These are phyloP conservation scores for Lasiodiplodia gonubiensis DNA, from an alignment of 2,329 filamentous ascomycete genomes.

Conservation along the genomic window DNA sequence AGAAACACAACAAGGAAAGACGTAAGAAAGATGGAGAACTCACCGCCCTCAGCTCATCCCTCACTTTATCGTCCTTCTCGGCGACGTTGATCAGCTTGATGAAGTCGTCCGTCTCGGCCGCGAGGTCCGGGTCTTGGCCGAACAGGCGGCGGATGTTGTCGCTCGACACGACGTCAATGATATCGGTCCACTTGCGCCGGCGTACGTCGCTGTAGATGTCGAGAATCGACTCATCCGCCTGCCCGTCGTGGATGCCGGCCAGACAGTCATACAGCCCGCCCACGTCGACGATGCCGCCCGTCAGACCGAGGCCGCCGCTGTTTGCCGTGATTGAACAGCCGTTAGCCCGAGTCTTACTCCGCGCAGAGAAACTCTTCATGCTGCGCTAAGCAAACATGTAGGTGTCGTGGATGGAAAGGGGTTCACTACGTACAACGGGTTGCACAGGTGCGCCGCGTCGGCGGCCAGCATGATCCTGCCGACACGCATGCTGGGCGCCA, in stretches of 20 bases:
- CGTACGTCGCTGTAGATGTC: slow-evolving; percentile 44
- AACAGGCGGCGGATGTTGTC: slow-evolving; percentile 49
- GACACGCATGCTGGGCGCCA: slow-evolving; percentile 62
- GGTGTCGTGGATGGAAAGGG: neutral
- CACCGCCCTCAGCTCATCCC: slow-evolving; percentile 34
- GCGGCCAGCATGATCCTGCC: slow-evolving; percentile 64
- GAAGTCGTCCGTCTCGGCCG: slow-evolving; percentile 41
- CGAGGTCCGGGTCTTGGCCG: slow-evolving; percentile 36
- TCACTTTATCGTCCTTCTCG: slow-evolving; percentile 39
- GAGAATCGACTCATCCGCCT: slow-evolving; percentile 43
- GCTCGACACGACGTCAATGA: slow-evolving; percentile 46
- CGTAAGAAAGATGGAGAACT: neutral
- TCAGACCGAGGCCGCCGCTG: slow-evolving; percentile 65
- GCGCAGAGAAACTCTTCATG: too few relatives aligned
- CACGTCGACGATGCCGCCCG: slow-evolving; percentile 68
- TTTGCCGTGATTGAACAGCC: neutral
- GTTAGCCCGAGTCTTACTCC: neutral
- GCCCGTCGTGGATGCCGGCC: slow-evolving; percentile 41
- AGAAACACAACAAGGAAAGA: neutral
- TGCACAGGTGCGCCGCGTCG: slow-evolving; percentile 66
- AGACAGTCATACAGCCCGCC: slow-evolving; percentile 67
- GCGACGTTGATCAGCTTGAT: slow-evolving; percentile 42
- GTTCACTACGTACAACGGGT: slow-evolving; percentile 49
- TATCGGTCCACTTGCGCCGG: slow-evolving; percentile 42
- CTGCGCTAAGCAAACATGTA: too few relatives aligned